Evolutionary conservation across 2,329 filamentous ascomycete species (phyloP), one percentile per base, ranked within the genome.

Genomic region (Cryphonectria naterciae): DNA sequence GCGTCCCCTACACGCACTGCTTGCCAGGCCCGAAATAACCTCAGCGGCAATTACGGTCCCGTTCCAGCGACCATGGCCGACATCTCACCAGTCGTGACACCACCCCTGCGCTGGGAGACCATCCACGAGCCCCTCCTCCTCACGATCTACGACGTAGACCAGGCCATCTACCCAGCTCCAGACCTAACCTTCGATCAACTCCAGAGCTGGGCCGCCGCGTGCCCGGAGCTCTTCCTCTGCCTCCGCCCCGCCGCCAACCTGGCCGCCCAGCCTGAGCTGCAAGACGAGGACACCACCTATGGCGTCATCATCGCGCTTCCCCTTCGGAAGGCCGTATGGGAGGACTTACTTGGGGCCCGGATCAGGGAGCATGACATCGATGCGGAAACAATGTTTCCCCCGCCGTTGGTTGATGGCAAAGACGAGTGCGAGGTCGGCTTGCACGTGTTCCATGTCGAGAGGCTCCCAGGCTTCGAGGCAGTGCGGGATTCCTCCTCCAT

Each of bases 121-220:
- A 68, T 72, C 63, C 32, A 64, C 7, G 62, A 70, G 13, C 11
- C 46, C 32, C 63, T 71, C 52, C 62, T 72, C 8, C 32, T 28
- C 35, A 62, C 67, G 4, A 68, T 70, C 2, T 72, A 71, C 68
- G n/a, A 52, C 25, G 52, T 58, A 3, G 71, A 72, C 46, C 71
- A 72, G 58, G 69, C 65, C n/a, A 72, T 72, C 35, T 72, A 72
- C 35, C 71, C 68, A 2, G 69, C 71, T 1, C 71, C 71, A 19
- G 41, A 43, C 17, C 62, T 72, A 1, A 71, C 62, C 3, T 56
- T 64, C 35, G n/a, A 58, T n/a, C 71, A 63, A 25, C 62, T 72
- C 66, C 65, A n/a, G 39, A 56, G 65, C 66, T 72, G 71, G 71
- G 43, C 43, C 49, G 22, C 11, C 13, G n/a, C 68, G 25, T 71